These are phyloP conservation scores for Populus hybrid DNA, from an alignment of 441 rosid species.

Conservation along the genomic window DNA sequence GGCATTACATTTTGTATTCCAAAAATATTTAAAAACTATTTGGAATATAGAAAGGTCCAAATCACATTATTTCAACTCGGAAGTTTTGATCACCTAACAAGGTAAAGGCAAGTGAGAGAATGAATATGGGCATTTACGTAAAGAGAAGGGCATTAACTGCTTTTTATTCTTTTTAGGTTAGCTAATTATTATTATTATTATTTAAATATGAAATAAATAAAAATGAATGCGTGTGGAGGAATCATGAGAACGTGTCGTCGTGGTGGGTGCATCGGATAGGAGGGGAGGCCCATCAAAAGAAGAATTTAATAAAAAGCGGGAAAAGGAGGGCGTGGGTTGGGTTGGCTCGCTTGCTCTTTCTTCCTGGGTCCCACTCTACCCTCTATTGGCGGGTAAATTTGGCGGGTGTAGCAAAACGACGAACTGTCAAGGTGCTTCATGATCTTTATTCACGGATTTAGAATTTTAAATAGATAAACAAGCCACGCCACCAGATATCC, in stretches of 20 bases:
- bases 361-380: conserved; percentile 14
- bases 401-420: conserved; percentile 43
- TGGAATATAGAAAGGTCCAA: too few species aligned
- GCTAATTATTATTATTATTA: background rate
- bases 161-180: background rate
- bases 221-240: conserved; percentile 6
- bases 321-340: conserved; percentile 3
- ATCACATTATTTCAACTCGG: background rate
- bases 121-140: too few species aligned
- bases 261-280: conserved; percentile 21
- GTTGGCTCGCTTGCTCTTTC: background rate
- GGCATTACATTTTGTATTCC: too few species aligned
- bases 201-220: background rate
- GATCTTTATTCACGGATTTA: background rate
- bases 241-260: conserved; percentile 15
- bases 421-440: background rate
- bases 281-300: conserved; percentile 10
- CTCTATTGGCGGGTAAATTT: conserved; percentile 35
- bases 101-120: background rate
- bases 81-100: background rate
- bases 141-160: background rate
- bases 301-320: conserved; percentile 26
- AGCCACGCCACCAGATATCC: too few species aligned
- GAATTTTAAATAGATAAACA: too few species aligned
- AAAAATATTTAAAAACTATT: too few species aligned